phyloP scores from a whole-genome alignment of 192 early-diverging fungal species.

The Linnemannia elongata region DNA sequence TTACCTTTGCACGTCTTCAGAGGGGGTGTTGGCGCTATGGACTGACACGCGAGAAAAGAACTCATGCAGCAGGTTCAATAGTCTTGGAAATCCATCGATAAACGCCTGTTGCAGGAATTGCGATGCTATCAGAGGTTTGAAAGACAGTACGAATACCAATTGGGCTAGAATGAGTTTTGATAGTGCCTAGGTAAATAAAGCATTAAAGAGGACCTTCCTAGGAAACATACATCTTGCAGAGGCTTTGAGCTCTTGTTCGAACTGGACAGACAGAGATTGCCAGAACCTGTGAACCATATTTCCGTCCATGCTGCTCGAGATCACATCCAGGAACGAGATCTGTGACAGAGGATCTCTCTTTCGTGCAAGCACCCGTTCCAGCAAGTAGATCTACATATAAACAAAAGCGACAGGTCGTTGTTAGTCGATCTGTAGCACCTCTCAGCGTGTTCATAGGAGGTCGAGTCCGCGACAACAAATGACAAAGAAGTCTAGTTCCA shows the following conservation, averaged over 20 bases:
- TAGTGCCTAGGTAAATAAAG: neutral
- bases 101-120: conserved; percentile 67
- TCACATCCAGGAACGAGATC: conserved; percentile 65
- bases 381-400: conserved; percentile 57
- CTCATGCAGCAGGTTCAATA: conserved; percentile 64
- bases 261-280: conserved; percentile 63
- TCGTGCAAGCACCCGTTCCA: conserved; percentile 65
- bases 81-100: conserved; percentile 65
- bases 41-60: conserved; percentile 69
- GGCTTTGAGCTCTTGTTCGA: conserved; percentile 67
- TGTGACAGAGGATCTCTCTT: conserved; percentile 66
- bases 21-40: conserved; percentile 52
- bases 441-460: neutral
- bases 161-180: neutral
- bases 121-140: conserved; percentile 46
- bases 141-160: neutral
- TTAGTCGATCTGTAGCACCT: neutral
- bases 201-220: neutral
- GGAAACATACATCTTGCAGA: conserved; percentile 61
- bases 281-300: conserved; percentile 69
- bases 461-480: neutral
- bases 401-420: neutral
- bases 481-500: neutral
- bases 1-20: conserved; percentile 69
- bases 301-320: conserved; percentile 62